Evolutionary conservation across 169 alveolate genomes (phyloP), one percentile per base, ranked within the genome.

Genomic region (Plasmodium gonderi): DNA sequence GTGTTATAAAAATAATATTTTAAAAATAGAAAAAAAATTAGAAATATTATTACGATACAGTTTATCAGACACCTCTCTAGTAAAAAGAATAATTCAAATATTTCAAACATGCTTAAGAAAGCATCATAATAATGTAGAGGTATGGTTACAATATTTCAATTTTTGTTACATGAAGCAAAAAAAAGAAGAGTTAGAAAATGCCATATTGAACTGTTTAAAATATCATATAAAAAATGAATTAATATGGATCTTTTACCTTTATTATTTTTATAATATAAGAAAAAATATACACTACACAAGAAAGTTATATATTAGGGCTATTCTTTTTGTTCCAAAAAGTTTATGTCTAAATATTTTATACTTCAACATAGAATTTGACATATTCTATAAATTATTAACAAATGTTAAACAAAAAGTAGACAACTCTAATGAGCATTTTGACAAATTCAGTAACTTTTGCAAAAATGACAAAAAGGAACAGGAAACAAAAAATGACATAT

Each of bases 291-390:
- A 42, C 9, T 76, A 87, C 51, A 76, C 90, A 33, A 54, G 93
- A n/a, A 74, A 75, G 93, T 79, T 87, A 17, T 87, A 87, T 47
- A 38, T 76, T 45, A 87, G 89, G 79, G 93, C 93, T 31, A 77
- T 87, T 26, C 3, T 76, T 33, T 87, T 87, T 47, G 44, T 74
- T 44, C 90, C 93, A 0, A 38, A 60, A 26, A 77, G 90, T 60
- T 38, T 87, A 8, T 75, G 33, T 45, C 49, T 87, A 29, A 76
- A 87, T 33, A 31, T 65, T 26, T 36, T 77, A 36, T 76, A 76
- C 31, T 87, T 87, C 49, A 75, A 38, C 49, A 75, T 87, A 17
- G 93, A 87, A 87, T 76, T 60, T 31, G 87, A 74, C 11, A 77
- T 87, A 75, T 60, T 87, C 69, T 75, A 75, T 17, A 74, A 60